A percentile compares a stretch with the other conserved stretches of the same genome.
Conservation (phyloP, 441 rosid species). For the Capsella rubella region DNA sequence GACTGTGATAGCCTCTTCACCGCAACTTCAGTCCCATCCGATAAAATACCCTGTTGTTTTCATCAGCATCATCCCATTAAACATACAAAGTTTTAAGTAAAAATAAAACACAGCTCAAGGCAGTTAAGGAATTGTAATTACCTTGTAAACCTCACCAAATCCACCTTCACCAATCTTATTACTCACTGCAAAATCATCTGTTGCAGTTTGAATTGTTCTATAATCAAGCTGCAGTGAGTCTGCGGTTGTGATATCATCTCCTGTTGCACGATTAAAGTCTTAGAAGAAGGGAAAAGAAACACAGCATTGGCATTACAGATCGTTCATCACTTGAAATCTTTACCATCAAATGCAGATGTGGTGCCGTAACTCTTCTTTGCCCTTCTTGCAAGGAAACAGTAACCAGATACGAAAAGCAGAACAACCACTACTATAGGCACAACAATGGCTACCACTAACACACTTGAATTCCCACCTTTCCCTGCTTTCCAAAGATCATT, state of each 20-base stretch:
- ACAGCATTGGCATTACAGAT: neutral
- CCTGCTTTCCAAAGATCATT: slow-evolving; percentile 29
- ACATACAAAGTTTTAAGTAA: neutral
- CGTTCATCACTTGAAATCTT: neutral
- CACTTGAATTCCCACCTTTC: slow-evolving; percentile 16
- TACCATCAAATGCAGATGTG: slow-evolving; percentile 34
- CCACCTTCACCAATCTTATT: slow-evolving; percentile 56
- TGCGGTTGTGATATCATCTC: slow-evolving; percentile 38
- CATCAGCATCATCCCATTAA: neutral
- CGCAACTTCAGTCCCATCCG: slow-evolving; percentile 50
- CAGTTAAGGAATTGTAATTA: slow-evolving; percentile 15
- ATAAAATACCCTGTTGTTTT: slow-evolving; percentile 50
- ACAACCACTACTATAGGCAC: slow-evolving; percentile 22
- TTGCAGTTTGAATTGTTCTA: slow-evolving; percentile 47
- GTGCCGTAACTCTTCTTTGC: slow-evolving; percentile 21
- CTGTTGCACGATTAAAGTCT: slow-evolving; percentile 26
- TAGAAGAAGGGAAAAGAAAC: neutral
- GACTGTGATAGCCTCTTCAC: slow-evolving; percentile 56
- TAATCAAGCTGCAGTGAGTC: slow-evolving; percentile 51
- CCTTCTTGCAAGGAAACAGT: slow-evolving; percentile 32
- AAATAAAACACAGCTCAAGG: neutral
- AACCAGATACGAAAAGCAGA: slow-evolving; percentile 33
- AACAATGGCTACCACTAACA: slow-evolving; percentile 29
- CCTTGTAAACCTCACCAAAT: slow-evolving; percentile 58
- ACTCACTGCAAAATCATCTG: slow-evolving; percentile 43